phyloP scores from a whole-genome alignment of 169 alveolate species.

The Plasmodium inui region DNA sequence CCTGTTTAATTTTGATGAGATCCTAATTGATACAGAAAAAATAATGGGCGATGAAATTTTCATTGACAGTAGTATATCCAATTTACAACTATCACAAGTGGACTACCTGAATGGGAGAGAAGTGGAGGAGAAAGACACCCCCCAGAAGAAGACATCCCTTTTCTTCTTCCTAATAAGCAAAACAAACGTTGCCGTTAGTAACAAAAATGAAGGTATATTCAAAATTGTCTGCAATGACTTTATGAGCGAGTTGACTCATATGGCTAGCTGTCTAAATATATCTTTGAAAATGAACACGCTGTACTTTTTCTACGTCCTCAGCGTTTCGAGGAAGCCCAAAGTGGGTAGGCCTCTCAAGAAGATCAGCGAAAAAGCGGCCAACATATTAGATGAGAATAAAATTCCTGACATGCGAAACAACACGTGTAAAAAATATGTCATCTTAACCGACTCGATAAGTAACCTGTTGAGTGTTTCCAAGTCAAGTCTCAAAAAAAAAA shows the following conservation, averaged over 20 bases:
- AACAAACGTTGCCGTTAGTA: conserved; percentile 16
- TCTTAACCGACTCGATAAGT: conserved; percentile 47
- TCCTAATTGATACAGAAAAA: not conserved
- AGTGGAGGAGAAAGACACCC: not conserved
- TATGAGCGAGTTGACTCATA: conserved; percentile 29
- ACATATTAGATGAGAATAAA: not conserved
- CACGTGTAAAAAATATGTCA: conserved; percentile 49
- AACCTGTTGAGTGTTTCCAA: conserved; percentile 56
- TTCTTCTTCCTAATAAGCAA: conserved; percentile 32
- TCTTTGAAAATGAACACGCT: conserved; percentile 33
- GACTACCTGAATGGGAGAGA: not conserved
- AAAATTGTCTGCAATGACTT: conserved; percentile 25
- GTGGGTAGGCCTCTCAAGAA: not conserved
- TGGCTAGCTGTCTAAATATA: conserved; percentile 1
- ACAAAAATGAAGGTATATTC: conserved; percentile 66
- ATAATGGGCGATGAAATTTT: conserved; percentile 19
- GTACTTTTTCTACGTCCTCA: conserved; percentile 41
- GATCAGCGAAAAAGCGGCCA: not conserved
- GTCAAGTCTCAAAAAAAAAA: conserved; percentile 21
- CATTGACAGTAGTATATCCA: not conserved
- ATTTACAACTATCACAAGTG: not conserved
- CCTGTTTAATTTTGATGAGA: conserved; percentile 27
- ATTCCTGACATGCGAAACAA: not conserved
- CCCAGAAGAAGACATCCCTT: conserved; percentile 1
- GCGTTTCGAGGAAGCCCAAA: not conserved